Evolutionary conservation across 495 filamentous ascomycete genomes (phyloP).

Genomic region (Pyrenopolyporus hunteri): DNA sequence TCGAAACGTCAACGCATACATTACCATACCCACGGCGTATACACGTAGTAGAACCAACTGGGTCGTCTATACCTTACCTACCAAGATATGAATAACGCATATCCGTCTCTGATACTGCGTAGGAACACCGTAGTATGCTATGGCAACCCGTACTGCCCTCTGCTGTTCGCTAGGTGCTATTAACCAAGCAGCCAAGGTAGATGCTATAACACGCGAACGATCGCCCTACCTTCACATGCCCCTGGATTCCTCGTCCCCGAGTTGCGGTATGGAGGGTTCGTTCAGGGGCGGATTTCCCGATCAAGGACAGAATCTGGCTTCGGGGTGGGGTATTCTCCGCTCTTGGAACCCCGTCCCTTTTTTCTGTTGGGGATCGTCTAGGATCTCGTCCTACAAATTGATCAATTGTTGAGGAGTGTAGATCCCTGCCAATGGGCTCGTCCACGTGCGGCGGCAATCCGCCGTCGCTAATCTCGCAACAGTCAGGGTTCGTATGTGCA

Average conservation of each 20-base stretch:
- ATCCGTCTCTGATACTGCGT: no score
- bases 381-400: constrained; percentile 33
- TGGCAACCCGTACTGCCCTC: no score
- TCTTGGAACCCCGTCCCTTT: constrained; percentile 10
- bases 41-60: no score
- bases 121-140: no score
- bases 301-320: constrained; percentile 6
- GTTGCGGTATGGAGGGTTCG: constrained; percentile 14
- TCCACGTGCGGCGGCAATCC: constrained; percentile 26
- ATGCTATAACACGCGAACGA: no score
- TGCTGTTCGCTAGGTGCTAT: no score
- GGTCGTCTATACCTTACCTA: no score
- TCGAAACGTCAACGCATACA: no score
- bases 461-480: neutral
- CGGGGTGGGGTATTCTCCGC: constrained; percentile 22
- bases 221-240: neutral
- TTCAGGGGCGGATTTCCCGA: constrained; percentile 23
- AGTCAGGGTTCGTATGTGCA: no score
- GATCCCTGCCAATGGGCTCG: constrained; percentile 17
- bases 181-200: no score
- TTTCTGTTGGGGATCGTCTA: constrained; percentile 37
- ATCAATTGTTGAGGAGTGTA: constrained; percentile 38
- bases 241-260: constrained; percentile 15
- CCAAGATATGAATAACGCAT: no score
- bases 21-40: no score